Percentiles rank a stretch among this genome's conserved stretches.
Conservation (phyloP, 1,284 basidiomycete genomes). For the Ceratobasidium sp. region DNA sequence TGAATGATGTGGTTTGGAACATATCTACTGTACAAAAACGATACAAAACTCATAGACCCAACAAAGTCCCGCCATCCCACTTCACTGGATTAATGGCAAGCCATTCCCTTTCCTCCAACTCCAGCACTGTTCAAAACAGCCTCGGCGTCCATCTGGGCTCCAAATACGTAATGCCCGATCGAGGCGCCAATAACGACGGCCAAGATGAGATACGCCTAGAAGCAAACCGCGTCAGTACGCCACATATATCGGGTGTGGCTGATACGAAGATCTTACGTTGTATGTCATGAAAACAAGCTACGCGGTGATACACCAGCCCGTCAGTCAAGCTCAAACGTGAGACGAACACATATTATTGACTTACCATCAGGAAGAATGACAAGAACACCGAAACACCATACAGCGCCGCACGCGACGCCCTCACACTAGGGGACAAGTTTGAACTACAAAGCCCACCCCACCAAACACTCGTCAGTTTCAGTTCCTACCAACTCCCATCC, state of each 20-base stretch:
- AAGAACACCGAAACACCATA: slow-evolving; percentile 75
- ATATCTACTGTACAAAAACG: not conserved
- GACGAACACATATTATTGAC: not conserved
- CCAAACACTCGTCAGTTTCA: not conserved
- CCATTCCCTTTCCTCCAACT: slow-evolving; percentile 66
- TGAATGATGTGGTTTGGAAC: too few relatives aligned
- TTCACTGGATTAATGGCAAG: slow-evolving; percentile 59
- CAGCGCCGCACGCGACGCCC: slow-evolving; percentile 67
- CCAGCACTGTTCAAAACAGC: slow-evolving; percentile 60
- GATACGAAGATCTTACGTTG: slow-evolving; percentile 63
- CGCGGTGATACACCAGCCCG: not conserved
- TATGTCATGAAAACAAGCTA: slow-evolving; percentile 85
- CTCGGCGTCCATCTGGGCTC: slow-evolving; percentile 67
- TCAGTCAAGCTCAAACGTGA: slow-evolving; percentile 18
- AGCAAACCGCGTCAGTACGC: not conserved
- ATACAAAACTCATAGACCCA: not conserved
- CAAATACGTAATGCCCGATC: slow-evolving; percentile 77
- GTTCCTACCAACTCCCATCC: too few relatives aligned
- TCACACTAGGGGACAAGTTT: slow-evolving; percentile 50
- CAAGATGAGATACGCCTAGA: slow-evolving; percentile 78
- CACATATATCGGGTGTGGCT: too few relatives aligned
- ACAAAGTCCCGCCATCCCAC: not conserved
- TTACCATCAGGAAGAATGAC: slow-evolving; percentile 82
- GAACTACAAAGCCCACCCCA: slow-evolving; percentile 42
- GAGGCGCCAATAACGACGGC: slow-evolving; percentile 77